A percentile compares a stretch with the other conserved stretches of the same genome.
phyloP scores from a whole-genome alignment of 179 eudicot genomes.

The Silene vulgaris region DNA sequence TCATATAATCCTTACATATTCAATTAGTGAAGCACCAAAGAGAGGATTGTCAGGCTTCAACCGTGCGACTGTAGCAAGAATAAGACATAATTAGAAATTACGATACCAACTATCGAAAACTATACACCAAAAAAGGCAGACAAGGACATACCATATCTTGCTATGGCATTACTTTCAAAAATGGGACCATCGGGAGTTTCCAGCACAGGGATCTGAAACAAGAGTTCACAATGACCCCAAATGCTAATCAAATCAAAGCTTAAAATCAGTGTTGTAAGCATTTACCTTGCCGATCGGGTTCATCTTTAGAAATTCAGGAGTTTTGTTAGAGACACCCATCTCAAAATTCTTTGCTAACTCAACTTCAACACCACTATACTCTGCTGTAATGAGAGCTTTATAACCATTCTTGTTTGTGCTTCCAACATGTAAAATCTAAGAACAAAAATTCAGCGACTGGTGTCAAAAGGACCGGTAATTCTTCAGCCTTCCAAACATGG shows the following conservation, averaged over 20 bases:
- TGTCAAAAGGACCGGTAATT: background rate
- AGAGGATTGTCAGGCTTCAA: slow-evolving; percentile 42
- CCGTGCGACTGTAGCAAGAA: slow-evolving; percentile 36
- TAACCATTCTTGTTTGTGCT: slow-evolving; percentile 59
- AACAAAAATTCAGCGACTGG: background rate
- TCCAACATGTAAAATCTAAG: slow-evolving; percentile 54
- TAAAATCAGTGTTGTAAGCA: background rate
- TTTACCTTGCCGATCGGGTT: slow-evolving; percentile 87
- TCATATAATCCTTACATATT: slow-evolving; percentile 36
- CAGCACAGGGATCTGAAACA: slow-evolving; percentile 65
- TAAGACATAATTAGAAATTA: background rate
- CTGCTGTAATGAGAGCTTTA: slow-evolving; percentile 85
- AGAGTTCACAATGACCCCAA: background rate
- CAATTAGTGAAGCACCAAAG: slow-evolving; percentile 45
- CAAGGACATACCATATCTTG: slow-evolving; percentile 52
- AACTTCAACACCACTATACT: slow-evolving; percentile 60
- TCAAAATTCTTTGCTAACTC: slow-evolving; percentile 52
- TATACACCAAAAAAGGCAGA: background rate
- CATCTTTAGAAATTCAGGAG: slow-evolving; percentile 76
- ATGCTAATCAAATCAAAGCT: background rate
- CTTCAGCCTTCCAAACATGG: background rate
- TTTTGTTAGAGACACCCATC: slow-evolving; percentile 83
- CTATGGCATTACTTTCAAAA: slow-evolving; percentile 82
- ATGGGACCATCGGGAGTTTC: slow-evolving; percentile 75
- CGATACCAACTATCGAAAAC: background rate